Evolutionary conservation across 139 green algal genomes (phyloP), one percentile per base, ranked within the genome.

Genomic region (Ulvella scutata): DNA sequence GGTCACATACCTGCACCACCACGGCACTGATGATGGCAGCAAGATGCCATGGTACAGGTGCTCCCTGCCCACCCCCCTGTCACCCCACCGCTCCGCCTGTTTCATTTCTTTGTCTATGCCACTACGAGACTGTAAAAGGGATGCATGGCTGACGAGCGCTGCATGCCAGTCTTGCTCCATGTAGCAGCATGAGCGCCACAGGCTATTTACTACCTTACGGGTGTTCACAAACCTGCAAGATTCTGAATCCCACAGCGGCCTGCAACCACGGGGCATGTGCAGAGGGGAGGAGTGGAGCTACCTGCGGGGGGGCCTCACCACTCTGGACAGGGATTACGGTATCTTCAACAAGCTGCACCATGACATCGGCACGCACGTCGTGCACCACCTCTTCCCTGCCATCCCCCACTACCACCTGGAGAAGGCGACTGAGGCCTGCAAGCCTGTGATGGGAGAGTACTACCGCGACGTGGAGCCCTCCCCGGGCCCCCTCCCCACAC

Each of bases 271-370:
- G 10, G 9, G 0, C 6, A 10, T 67, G 51, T 67, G 51, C 51
- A 67, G 51, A 23, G 51, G 51, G 38, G 79, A 93, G 87, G 86
- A 97, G 79, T 97, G 92, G 92, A 90, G 75, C 81, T 97, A 97
- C 85, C 84, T 97, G 82, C 88, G 92, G 37, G 92, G 92, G 38
- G 92, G 92, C 44, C 85, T 97, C 61, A 92, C 91, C 51, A 94
- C 90, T 33, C 80, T 97, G 39, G 92, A 97, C 85, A 86, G 90
- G 35, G 93, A 98, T 79, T 98, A 92, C 74, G 92, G 93, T 76
- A 94, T 98, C 80, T 95, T 96, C 87, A 97, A 97, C 83, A 96
- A 96, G 80, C 93, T 98, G 75, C 92, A 97, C 81, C 93, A 98
- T 74, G 87, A 97, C 80, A 98, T 98, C 36, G 93, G 91, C 43